A percentile compares a stretch with the other conserved stretches of the same genome.
These are phyloP conservation scores for Hypocrella siamensis DNA, from an alignment of 2,329 filamentous ascomycete species.

Conservation along the genomic window DNA sequence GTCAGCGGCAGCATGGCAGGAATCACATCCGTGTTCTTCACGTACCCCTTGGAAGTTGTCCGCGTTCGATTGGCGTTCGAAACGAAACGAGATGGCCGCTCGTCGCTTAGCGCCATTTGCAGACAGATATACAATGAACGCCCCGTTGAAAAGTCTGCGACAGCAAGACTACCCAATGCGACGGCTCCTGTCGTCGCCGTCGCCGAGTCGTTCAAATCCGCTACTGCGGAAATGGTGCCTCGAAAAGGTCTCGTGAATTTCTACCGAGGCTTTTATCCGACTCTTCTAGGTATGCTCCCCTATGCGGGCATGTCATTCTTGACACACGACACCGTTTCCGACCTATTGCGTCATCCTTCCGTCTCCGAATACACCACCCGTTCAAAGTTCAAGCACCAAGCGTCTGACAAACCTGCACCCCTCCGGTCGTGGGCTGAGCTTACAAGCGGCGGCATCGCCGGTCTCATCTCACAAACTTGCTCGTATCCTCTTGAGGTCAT, in stretches of 20 bases:
- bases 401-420: slow-evolving; percentile 48
- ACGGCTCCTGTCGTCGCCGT: slow-evolving; percentile 16
- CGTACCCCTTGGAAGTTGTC: slow-evolving; percentile 87
- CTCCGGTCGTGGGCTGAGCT: slow-evolving; percentile 81
- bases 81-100: slow-evolving; percentile 58
- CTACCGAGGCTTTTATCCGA: slow-evolving; percentile 85
- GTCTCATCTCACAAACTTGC: slow-evolving; percentile 76
- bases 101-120: slow-evolving; percentile 62
- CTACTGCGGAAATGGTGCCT: slow-evolving; percentile 32
- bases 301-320: slow-evolving; percentile 94
- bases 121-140: slow-evolving; percentile 75
- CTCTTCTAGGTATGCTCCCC: slow-evolving; percentile 84
- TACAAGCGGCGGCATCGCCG: slow-evolving; percentile 67
- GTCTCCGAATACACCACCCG: slow-evolving; percentile 63
- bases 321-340: slow-evolving; percentile 80
- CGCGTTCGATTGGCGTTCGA: slow-evolving; percentile 89
- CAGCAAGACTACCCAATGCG: slow-evolving; percentile 13
- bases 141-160: slow-evolving; percentile 20
- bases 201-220: slow-evolving; percentile 25
- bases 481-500: slow-evolving; percentile 94
- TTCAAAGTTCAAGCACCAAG: slow-evolving; percentile 38
- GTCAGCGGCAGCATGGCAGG: slow-evolving; percentile 62
- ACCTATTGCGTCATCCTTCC: slow-evolving; percentile 56
- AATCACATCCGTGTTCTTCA: slow-evolving; percentile 85
- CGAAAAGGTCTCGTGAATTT: slow-evolving; percentile 70